Evolutionary conservation across 352 stramenopile genomes (phyloP), one percentile per base, ranked within the genome.

Genomic region (Globisporangium sylvaticum): DNA sequence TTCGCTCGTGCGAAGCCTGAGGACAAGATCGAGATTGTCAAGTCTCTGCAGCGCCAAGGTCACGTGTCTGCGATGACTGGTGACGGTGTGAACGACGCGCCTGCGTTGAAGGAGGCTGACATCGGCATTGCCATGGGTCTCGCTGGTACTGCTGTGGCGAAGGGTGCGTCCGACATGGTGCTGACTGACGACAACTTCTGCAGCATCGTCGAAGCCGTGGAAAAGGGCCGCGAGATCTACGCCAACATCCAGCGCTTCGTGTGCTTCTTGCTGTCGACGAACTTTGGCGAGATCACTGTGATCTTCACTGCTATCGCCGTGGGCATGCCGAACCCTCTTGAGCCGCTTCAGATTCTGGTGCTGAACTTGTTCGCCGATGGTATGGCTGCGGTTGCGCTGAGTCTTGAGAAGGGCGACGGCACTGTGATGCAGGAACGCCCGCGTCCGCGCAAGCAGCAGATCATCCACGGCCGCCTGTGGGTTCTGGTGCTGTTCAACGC

Each of bases 331-430:
- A 89, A 87, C 52, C 96, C 96, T 20, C 66, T 99, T 29, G 98
- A 97, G 67, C 92, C 96, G 22, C 79, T 99, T 6, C 97, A 98
- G 81, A 98, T 99, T 82, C 69, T 99, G 37, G 97, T 97, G 86
- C 83, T 99, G 14, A 99, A 99, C 75, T 76, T 99, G n/a, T 98
- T 99, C 74, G 98, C 98, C 74, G 96, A 99, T 42, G 84, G 84
- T 52, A 90, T 90, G 79, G 79, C 84, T 20, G 84, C 84, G 1
- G 82, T 91, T 12, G 83, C 83, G 10, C 70, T 90, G 31, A 92
- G 84, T 59, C 67, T 92, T 5, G 84, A 92, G 56, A 90, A 92
- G 66, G 84, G 84, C 1, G 84, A 92, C 58, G 75, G 74, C 12
- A 87, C 75, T 3, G 78, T 90, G n/a, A 92, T 92, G 84, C 71